Evolutionary conservation across 225 moss, liverwort and hornwort genomes (phyloP).

Genomic region (Physcomitrium patens): DNA sequence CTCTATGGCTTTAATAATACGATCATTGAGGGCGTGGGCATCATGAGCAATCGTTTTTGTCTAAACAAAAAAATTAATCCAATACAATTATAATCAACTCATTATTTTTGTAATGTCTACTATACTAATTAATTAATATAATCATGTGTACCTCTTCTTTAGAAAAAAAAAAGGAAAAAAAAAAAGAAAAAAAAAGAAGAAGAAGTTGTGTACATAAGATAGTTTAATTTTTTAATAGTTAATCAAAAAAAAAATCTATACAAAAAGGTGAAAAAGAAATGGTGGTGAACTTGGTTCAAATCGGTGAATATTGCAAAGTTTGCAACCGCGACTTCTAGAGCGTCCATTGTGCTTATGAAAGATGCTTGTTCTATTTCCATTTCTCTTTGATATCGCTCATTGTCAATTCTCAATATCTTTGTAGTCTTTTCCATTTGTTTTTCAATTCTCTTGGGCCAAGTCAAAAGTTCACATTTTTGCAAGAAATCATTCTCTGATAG

Average conservation of each 20-base stretch:
- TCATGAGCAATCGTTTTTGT: slow-evolving; percentile 62
- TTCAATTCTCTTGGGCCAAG: slow-evolving; percentile 76
- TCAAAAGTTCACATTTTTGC: slow-evolving; percentile 68
- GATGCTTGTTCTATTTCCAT: slow-evolving; percentile 83
- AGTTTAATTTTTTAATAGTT: too few relatives aligned
- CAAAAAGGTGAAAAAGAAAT: background rate
- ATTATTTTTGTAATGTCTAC: too few relatives aligned
- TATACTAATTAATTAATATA: too few relatives aligned
- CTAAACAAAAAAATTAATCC: slow-evolving; percentile 27
- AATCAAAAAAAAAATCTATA: too few relatives aligned
- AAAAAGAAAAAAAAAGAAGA: too few relatives aligned
- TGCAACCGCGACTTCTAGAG: slow-evolving; percentile 57
- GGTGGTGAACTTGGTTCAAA: slow-evolving; percentile 51
- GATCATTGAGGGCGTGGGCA: slow-evolving; percentile 57
- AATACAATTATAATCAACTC: too few relatives aligned
- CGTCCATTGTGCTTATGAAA: slow-evolving; percentile 71
- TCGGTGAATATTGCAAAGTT: slow-evolving; percentile 61
- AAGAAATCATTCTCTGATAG: slow-evolving; percentile 65
- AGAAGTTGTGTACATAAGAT: too few relatives aligned
- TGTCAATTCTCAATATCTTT: slow-evolving; percentile 59
- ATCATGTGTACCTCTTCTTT: too few relatives aligned
- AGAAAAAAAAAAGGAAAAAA: too few relatives aligned
- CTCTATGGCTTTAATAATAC: slow-evolving; percentile 59
- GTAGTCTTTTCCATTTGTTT: slow-evolving; percentile 74
- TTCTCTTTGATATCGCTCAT: slow-evolving; percentile 78